Base-by-base conservation (phyloP, 2,329 filamentous ascomycete genomes). In the Penicillium sp. region DNA sequence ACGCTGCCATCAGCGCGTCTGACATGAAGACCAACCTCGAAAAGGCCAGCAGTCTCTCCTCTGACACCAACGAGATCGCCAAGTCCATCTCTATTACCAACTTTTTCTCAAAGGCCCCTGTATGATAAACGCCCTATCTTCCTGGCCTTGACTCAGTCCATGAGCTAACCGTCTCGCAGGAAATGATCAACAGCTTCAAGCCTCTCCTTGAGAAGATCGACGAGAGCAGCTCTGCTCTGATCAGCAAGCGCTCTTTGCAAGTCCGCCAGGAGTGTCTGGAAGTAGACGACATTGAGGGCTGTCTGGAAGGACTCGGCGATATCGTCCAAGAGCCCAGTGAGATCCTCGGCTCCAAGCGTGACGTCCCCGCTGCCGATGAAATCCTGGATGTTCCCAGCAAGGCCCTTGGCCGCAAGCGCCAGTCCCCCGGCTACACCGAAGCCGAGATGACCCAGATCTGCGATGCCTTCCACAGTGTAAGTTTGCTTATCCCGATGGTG, bases 1-100 rank as follows among this genome's bases (percentile, higher is more conserved):
- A 39, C 16, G 29, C 36, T 22, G 26, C 43, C 20, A 39, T 30
- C 30, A 23, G 41, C 41, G 31, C 46, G n/a, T n/a, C n/a, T n/a
- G 20, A 13, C 28, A 22, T 27, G 15, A 37, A 37, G n/a, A n/a
- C n/a, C n/a, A n/a, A n/a, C n/a, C n/a, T n/a, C n/a, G n/a, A n/a
- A n/a, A n/a, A n/a, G n/a, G n/a, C n/a, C n/a, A n/a, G n/a, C n/a
- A n/a, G n/a, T n/a, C n/a, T n/a, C n/a, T n/a, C n/a, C n/a, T n/a
- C n/a, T n/a, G n/a, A n/a, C 27, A 25, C 31, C n/a, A 17, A 37
- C 14, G 12, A 30, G 14, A 30, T 37, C 28, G 31, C 35, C 14
- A 3, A 25, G n/a, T n/a, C n/a, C 9, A n/a, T 22, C 15, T 37
- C 35, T 8, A 17, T 37, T 2, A 30, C 27, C 6, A 37, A 37